Evolutionary conservation across 176 grass and related monocot species (phyloP).

Genomic region (Oryza australiensis): DNA sequence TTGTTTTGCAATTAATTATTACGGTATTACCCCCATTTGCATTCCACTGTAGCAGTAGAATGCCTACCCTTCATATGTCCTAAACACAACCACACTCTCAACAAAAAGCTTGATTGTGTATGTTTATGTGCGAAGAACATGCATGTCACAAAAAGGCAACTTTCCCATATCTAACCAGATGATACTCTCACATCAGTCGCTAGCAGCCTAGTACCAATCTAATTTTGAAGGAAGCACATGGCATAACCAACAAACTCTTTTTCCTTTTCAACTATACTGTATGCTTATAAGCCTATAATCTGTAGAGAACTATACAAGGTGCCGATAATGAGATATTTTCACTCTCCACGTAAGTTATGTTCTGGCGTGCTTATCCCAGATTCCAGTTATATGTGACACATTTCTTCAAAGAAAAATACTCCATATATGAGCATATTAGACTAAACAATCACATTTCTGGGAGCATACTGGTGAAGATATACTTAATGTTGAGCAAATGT

Average conservation of each 20-base stretch:
- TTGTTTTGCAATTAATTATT: conserved; percentile 8
- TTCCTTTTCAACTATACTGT: neutral
- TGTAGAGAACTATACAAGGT: neutral
- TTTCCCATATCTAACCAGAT: neutral
- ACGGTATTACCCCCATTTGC: too few relatives aligned
- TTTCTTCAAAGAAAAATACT: conserved; percentile 16
- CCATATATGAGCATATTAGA: conserved; percentile 16
- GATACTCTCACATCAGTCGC: neutral
- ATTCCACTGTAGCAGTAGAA: conserved; percentile 17
- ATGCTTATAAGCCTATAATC: neutral
- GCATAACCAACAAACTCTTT: neutral
- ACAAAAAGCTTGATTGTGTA: neutral
- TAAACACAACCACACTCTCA: neutral
- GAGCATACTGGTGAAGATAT: conserved; percentile 15
- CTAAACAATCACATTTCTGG: neutral
- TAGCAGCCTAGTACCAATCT: neutral
- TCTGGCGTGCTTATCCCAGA: neutral
- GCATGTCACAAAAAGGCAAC: neutral
- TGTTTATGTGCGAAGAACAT: neutral
- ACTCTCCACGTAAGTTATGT: neutral
- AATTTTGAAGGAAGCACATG: conserved; percentile 21
- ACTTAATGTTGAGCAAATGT: neutral
- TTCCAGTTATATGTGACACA: neutral
- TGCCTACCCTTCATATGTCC: conserved; percentile 16
- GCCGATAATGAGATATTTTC: neutral